These are phyloP conservation scores for Penicillium lividum DNA, from an alignment of 495 filamentous ascomycete species.

Conservation along the genomic window DNA sequence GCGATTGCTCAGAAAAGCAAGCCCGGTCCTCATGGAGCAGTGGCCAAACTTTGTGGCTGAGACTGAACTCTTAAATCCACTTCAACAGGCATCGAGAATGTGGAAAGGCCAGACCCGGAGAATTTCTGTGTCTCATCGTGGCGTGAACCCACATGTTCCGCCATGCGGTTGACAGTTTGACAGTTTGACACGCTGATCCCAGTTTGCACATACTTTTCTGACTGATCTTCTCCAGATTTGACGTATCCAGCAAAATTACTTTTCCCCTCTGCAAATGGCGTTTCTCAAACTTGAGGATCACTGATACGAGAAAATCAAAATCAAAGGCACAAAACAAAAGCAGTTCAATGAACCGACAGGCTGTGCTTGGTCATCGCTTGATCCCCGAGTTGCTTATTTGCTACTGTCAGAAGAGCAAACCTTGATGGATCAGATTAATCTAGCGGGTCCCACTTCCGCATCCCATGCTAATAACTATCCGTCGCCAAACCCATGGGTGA, in stretches of 20 bases:
- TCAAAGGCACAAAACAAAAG: not conserved
- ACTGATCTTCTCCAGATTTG: not conserved
- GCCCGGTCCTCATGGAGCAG: not conserved
- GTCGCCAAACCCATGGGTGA: conserved; percentile 10
- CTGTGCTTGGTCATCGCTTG: not conserved
- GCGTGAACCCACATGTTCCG: conserved; percentile 5
- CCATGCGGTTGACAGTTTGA: conserved; percentile 19
- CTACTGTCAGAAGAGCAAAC: not conserved
- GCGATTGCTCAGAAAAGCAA: not conserved
- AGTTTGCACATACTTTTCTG: not conserved
- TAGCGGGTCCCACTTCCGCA: conserved; percentile 3
- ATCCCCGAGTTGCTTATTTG: not conserved
- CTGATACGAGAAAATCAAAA: not conserved
- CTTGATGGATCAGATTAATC: conserved; percentile 18
- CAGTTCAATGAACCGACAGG: not conserved
- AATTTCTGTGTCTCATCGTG: conserved; percentile 2
- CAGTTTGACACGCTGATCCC: not conserved
- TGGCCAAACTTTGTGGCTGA: not conserved
- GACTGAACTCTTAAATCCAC: not conserved
- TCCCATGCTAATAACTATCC: not conserved
- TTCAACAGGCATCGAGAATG: not conserved
- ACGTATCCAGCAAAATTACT: not conserved
- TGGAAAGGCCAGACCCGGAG: not conserved
- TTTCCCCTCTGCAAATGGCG: not conserved
- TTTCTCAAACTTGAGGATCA: not conserved